phyloP scores from a whole-genome alignment of 345 rosid species.

The Moringa oleifera region DNA sequence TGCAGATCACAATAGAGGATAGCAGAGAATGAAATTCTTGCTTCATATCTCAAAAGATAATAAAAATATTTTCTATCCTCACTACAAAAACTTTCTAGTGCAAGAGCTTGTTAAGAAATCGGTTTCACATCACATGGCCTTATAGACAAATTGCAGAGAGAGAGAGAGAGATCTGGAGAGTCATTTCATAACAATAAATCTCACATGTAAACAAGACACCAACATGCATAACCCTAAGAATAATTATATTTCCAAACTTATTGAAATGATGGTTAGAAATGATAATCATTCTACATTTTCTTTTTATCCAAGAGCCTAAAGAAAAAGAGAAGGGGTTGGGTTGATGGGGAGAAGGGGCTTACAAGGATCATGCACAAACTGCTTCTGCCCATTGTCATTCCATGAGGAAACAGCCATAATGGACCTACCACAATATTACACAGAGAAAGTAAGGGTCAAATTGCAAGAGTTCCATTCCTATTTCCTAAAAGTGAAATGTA shows the following conservation, averaged over 20 bases:
- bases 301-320: background rate
- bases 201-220: background rate
- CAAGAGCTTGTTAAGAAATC: background rate
- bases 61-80: background rate
- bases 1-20: conserved; percentile 32
- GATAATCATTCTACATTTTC: background rate
- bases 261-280: background rate
- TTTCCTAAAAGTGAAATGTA: no score
- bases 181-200: background rate
- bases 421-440: conserved; percentile 49
- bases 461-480: no score
- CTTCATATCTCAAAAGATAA: background rate
- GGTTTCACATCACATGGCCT: background rate
- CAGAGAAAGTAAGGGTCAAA: conserved; percentile 15
- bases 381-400: conserved; percentile 99
- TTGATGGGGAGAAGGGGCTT: conserved; percentile 28
- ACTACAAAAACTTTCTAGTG: background rate
- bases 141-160: background rate
- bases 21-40: conserved; percentile 12
- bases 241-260: no score
- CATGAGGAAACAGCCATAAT: conserved; percentile 99
- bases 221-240: background rate
- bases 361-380: conserved; percentile 94
- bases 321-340: conserved; percentile 5
- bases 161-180: background rate